Base-by-base conservation (phyloP, 2,329 filamentous ascomycete species). In the Colletotrichum tropicale region DNA sequence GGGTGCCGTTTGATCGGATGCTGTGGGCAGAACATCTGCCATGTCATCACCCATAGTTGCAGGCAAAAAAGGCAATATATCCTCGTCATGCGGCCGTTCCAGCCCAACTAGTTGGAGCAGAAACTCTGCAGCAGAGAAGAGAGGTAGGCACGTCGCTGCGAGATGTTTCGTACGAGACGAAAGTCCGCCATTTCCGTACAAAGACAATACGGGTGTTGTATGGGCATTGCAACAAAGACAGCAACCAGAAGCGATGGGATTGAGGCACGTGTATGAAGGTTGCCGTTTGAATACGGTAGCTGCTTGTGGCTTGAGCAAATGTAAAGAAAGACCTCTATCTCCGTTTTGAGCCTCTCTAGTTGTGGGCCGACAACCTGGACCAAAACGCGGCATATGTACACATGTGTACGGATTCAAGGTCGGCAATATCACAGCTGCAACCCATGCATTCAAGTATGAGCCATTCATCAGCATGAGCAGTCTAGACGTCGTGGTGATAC, bases 1-100 rank as follows among this genome's bases (percentile, higher is more conserved):
- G 69, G 69, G 56, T 48, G 64, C 70, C 56, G 32, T 64, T 68
- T 58, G 69, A 68, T 75, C 69, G 43, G 56, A 72, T 65, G 30
- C 38, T 26, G 26, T 26, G 43, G 64, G 64, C 69, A 72, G 64
- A 73, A 73, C 43, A 68, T 67, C 64, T 65, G 64, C 43, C 38
- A 58, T 73, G 62, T 55, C 68, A 66, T 43, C 30, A 68, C 28
- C 38, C 38, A 34, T 30, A 64, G 55, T 43, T 43, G 64, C 64
- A 61, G 55, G 10, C 18, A 10, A 52, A 67, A 48, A 48, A 48
- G 52, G 38, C 56, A 36, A 30, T 72, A 16, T 61, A 58, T 21
- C 56, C 58, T 66, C 60, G 16, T 71, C 38, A 75, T 75, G 68
- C 61, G 68, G 30, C 61, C 68, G 52, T 28, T 60, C 56, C 21